Percentiles rank a stretch among this genome's conserved stretches.
These are phyloP conservation scores for Mycena galopus DNA, from an alignment of 768 basidiomycete genomes.

Conservation along the genomic window DNA sequence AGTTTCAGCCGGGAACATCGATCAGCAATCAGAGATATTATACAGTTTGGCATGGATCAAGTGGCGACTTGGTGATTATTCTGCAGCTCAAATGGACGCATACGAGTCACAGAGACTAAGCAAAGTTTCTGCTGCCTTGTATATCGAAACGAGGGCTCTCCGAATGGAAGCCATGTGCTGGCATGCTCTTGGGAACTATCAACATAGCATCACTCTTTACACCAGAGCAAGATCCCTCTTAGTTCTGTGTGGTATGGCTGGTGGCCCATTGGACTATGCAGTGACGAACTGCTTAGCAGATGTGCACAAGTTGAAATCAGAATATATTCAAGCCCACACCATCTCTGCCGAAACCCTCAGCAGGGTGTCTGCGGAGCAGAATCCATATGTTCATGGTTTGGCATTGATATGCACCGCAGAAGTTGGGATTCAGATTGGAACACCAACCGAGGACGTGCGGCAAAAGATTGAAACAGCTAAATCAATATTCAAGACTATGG, in stretches of 20 bases:
- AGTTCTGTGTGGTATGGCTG: not conserved
- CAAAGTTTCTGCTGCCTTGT: not conserved
- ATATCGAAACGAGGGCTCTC: not conserved
- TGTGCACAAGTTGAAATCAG: not conserved
- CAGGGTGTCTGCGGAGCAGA: not conserved
- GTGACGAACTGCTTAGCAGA: not conserved
- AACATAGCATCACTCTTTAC: not conserved
- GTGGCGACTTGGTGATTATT: not conserved
- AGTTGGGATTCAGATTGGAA: not conserved
- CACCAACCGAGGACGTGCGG: not conserved
- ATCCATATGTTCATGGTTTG: not conserved
- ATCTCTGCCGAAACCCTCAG: not conserved
- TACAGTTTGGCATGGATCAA: not conserved
- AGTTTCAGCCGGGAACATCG: not conserved
- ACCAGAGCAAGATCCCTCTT: not conserved
- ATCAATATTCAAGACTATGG: not conserved
- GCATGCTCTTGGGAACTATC: not conserved
- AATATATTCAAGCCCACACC: not conserved
- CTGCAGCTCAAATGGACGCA: not conserved
- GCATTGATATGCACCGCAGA: not conserved
- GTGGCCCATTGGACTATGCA: not conserved
- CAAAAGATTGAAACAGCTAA: not conserved
- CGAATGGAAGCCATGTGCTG: not conserved
- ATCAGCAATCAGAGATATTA: not conserved
- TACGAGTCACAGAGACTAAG: not conserved